Conservation (phyloP, 1,284 basidiomycete species). For the Paramarasmius palmivorus region DNA sequence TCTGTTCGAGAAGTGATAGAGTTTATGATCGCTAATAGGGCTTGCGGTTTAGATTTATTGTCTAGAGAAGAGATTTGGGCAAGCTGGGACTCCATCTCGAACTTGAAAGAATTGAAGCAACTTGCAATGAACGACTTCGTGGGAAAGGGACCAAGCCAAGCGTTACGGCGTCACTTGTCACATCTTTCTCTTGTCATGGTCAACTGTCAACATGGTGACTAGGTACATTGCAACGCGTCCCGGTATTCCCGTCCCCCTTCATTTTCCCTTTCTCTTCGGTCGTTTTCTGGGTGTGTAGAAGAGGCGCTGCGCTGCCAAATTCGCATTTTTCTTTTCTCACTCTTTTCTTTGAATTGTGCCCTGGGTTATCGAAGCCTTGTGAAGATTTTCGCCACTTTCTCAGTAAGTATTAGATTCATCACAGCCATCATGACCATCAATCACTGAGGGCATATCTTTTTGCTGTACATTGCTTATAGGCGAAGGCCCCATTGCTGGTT, state of each 20-base stretch:
- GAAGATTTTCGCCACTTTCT: not conserved
- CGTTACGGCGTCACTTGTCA: too few relatives aligned
- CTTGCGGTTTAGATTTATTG: conserved; percentile 84
- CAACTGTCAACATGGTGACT: not conserved
- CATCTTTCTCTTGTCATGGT: not conserved
- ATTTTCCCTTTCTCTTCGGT: too few relatives aligned
- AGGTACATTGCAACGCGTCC: too few relatives aligned
- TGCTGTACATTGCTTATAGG: conserved; percentile 2
- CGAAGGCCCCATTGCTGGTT: not conserved
- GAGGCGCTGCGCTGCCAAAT: too few relatives aligned
- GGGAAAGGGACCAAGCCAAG: too few relatives aligned
- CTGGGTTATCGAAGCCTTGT: not conserved
- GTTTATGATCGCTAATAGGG: conserved; percentile 64
- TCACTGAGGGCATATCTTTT: conserved; percentile 8
- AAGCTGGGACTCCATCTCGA: conserved; percentile 72
- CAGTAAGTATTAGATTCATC: too few relatives aligned
- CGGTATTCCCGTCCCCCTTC: not conserved
- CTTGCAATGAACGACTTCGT: not conserved
- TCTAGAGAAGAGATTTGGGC: conserved; percentile 59
- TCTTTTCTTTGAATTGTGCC: too few relatives aligned
- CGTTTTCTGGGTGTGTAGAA: too few relatives aligned
- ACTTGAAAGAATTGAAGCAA: conserved; percentile 5
- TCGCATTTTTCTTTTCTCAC: too few relatives aligned
- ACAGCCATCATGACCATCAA: conserved; percentile 9
- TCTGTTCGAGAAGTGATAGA: conserved; percentile 55